Base-by-base conservation (phyloP, 202 grass and related monocot species). In the Digitaria exilis region DNA sequence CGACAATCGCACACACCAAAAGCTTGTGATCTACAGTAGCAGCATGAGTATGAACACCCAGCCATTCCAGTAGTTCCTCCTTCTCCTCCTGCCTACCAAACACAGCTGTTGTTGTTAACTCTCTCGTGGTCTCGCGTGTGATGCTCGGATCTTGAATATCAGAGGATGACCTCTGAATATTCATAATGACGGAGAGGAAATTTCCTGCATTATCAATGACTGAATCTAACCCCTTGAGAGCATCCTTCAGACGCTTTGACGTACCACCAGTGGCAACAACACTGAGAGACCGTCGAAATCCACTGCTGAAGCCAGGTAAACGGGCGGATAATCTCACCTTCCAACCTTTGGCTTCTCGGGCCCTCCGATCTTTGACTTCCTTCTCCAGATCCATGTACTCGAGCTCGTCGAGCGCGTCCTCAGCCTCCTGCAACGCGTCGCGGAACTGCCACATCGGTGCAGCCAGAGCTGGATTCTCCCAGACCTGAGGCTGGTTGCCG, bases 381-480 rank as follows among this genome's bases (percentile, higher is more conserved):
- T 56, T 44, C 18, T 82, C 69, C 55, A 87, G 37, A 65, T 87
- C 55, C 46, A 81, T 45, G 31, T 58, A 87, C 26, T 63, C 59
- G 7, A 87, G 79, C 26, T 75, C 69, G 19, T 68, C 84, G 6
- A 87, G 69, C 41, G 80, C 59, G 52, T 87, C 84, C 39, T 87
- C 84, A 24, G 84, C 69, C 9, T 78, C 84, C 22, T 87, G 69
- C 2, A 87, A 4, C 24, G 78, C 77, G 56, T 73, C 69, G 32
- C 78, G 79, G 84, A 87, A 82, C 19, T 58, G 69, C 59, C 78
- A 87, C 3, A 62, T 31, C 84, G 69, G 76, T 4, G 2, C 0
- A 5, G 1, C 21, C 52, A 55, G 19, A 22, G 52, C 52, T 55
- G 2, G 2, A 21, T 55, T 43, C 21, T 14, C 37, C 59, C 42